Percentiles rank a stretch among this genome's conserved stretches.
phyloP scores from a whole-genome alignment of 169 alveolate genomes.

The Plasmodium inui region DNA sequence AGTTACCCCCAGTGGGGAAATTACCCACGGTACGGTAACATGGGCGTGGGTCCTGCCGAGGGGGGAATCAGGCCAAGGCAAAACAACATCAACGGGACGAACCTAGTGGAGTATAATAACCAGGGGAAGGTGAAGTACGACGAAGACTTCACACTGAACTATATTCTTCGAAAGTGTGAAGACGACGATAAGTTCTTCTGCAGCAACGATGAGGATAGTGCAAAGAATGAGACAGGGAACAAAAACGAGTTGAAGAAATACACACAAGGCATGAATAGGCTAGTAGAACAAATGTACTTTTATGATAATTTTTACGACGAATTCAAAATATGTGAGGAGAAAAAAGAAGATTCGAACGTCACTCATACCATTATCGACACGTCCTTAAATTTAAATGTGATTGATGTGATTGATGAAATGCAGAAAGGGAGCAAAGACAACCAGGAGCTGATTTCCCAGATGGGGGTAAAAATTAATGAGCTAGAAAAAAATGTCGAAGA shows the following conservation, averaged over 20 bases:
- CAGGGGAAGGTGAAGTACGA: constrained; percentile 25
- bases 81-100: constrained; percentile 21
- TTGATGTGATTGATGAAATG: constrained; percentile 21
- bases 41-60: background rate
- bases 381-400: constrained; percentile 57
- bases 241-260: constrained; percentile 26
- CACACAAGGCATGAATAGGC: constrained; percentile 59
- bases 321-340: constrained; percentile 28
- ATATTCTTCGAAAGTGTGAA: constrained; percentile 54
- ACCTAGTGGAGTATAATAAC: constrained; percentile 47
- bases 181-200: constrained; percentile 68
- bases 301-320: constrained; percentile 54
- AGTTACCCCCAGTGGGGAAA: background rate
- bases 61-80: background rate
- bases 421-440: background rate
- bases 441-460: constrained; percentile 22
- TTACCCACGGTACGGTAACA: background rate
- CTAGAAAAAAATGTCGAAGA: constrained; percentile 51
- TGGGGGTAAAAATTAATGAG: constrained; percentile 34
- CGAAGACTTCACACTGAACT: constrained; percentile 62
- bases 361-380: constrained; percentile 41
- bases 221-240: background rate
- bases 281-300: constrained; percentile 73
- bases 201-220: constrained; percentile 19
- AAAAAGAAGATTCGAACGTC: background rate